A percentile compares a stretch with the other conserved stretches of the same genome.
Conservation (phyloP, 257 asterid genomes). For the Fraxinus cuspidata region DNA sequence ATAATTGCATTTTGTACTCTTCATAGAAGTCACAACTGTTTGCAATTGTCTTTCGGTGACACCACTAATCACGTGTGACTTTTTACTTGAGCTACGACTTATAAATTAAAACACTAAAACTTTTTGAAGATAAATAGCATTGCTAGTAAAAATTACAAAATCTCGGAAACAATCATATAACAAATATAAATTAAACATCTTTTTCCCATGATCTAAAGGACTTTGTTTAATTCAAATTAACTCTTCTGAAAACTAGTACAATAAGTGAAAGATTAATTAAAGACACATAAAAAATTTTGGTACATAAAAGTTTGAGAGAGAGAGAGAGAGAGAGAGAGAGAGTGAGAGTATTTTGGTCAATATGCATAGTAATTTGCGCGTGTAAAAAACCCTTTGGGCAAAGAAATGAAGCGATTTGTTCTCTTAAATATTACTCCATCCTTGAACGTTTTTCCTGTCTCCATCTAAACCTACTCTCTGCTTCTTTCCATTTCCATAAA, state of each 20-base stretch:
- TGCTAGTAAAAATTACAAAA: too few species aligned
- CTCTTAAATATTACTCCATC: conserved; percentile 29
- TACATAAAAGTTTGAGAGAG: too few species aligned
- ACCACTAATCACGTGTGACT: not conserved
- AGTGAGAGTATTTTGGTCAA: conserved; percentile 4
- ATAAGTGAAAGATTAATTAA: not conserved
- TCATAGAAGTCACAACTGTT: conserved; percentile 32
- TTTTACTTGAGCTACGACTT: too few species aligned
- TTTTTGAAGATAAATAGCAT: too few species aligned
- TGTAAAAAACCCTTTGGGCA: conserved; percentile 15
- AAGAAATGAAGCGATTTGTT: conserved; percentile 12
- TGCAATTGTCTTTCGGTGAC: conserved; percentile 34
- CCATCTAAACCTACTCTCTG: conserved; percentile 53
- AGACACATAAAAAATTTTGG: not conserved
- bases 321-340: too few species aligned
- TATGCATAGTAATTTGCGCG: not conserved
- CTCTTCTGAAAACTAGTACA: not conserved
- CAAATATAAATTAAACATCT: too few species aligned
- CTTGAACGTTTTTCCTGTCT: conserved; percentile 52
- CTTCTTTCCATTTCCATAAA: conserved; percentile 45
- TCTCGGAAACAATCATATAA: too few species aligned
- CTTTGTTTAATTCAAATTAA: too few species aligned
- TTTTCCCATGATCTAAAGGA: too few species aligned
- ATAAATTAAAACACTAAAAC: too few species aligned
- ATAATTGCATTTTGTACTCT: conserved; percentile 22